Evolutionary conservation across 192 early-diverging fungal genomes (phyloP).

Genomic region (Coemansia sp.): DNA sequence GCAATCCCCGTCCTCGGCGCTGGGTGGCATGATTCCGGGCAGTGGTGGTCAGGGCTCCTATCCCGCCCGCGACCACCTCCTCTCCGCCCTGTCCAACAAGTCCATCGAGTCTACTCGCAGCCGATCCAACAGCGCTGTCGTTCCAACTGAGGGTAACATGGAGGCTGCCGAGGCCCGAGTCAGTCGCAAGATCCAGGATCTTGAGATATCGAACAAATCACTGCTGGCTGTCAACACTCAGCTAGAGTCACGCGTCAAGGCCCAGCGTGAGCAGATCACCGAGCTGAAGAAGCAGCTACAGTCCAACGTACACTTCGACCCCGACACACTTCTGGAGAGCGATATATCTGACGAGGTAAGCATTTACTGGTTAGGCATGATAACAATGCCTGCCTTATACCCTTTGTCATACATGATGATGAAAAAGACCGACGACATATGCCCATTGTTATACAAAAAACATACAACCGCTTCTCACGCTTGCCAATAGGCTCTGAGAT

Average conservation of each 20-base stretch:
- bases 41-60: neutral
- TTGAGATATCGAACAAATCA: conserved; percentile 58
- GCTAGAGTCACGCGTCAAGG: conserved; percentile 52
- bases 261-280: conserved; percentile 49
- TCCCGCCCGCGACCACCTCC: conserved; percentile 26
- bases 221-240: conserved; percentile 54
- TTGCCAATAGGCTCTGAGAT: conserved; percentile 58
- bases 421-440: conserved; percentile 8
- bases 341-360: conserved; percentile 57
- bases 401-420: neutral
- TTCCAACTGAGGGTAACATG: conserved; percentile 48
- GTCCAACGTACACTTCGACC: conserved; percentile 23
- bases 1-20: conserved; percentile 50
- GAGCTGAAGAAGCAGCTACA: conserved; percentile 55
- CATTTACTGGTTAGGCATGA: neutral
- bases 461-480: conserved; percentile 51
- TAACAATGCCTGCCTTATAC: neutral
- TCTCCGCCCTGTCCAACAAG: conserved; percentile 48
- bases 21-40: conserved; percentile 30
- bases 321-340: conserved; percentile 32
- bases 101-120: conserved; percentile 40
- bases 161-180: conserved; percentile 57
- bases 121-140: conserved; percentile 45
- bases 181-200: conserved; percentile 58
- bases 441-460: conserved; percentile 18